phyloP scores from a whole-genome alignment of 2,329 filamentous ascomycete genomes.

The Calonectria multiphialidica region DNA sequence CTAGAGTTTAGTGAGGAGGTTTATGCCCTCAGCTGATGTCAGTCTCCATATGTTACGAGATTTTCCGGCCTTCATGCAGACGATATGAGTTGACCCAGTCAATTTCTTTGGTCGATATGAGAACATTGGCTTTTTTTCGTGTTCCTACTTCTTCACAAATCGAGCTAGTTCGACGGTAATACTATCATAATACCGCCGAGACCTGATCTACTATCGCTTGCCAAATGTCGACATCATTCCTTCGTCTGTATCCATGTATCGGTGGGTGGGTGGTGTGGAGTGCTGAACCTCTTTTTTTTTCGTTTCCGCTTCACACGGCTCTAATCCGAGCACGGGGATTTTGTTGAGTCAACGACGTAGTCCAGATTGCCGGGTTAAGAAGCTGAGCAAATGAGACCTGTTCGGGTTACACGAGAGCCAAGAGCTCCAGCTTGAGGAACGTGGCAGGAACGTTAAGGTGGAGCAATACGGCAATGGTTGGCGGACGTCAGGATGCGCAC shows the following conservation, averaged over 20 bases:
- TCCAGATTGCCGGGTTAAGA: slow-evolving; percentile 6
- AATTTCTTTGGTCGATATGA: neutral
- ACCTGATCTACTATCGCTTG: neutral
- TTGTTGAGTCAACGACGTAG: neutral
- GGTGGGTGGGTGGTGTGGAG: neutral
- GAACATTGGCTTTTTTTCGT: neutral
- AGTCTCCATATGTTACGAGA: neutral
- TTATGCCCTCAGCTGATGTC: neutral
- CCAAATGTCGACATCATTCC: slow-evolving; percentile 4
- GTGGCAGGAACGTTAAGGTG: neutral
- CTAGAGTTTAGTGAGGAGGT: neutral
- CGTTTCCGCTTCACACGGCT: neutral
- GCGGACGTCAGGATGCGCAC: neutral
- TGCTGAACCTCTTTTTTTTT: neutral
- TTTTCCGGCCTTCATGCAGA: neutral
- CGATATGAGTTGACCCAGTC: neutral
- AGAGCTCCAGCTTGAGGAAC: neutral
- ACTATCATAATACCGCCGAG: neutral
- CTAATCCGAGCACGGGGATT: neutral
- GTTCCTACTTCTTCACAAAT: neutral
- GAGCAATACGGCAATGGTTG: neutral
- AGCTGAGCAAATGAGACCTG: neutral
- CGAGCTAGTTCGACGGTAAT: neutral
- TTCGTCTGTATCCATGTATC: neutral
- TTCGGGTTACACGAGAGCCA: neutral